phyloP scores from a whole-genome alignment of 345 rosid species.

The Hibiscus syriacus region DNA sequence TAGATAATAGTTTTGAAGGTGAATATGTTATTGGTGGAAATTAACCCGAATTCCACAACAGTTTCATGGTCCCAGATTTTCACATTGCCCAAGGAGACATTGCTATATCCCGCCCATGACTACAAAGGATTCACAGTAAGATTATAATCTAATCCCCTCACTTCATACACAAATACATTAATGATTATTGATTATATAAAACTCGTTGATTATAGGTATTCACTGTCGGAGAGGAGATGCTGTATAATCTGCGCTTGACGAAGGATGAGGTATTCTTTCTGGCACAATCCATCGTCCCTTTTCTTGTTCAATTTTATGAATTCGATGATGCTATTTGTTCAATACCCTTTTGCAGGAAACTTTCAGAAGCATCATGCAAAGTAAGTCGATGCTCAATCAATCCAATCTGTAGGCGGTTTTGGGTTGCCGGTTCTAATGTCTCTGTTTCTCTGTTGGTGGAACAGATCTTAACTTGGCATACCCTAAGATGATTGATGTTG shows the following conservation, averaged over 20 bases:
- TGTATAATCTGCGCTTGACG: slow-evolving; percentile 64
- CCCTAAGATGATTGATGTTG: slow-evolving; percentile 86
- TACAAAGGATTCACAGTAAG: slow-evolving; percentile 83
- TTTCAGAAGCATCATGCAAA: slow-evolving; percentile 71
- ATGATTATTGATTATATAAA: slow-evolving; percentile 9
- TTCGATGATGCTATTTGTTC: neutral
- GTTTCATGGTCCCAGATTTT: slow-evolving; percentile 57
- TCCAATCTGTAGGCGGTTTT: neutral
- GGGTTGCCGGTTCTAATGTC: neutral
- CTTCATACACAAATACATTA: neutral
- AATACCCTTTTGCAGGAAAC: slow-evolving; percentile 49
- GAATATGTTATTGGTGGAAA: too few relatives aligned
- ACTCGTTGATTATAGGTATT: slow-evolving; percentile 48
- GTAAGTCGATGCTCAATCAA: slow-evolving; percentile 34
- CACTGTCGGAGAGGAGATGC: slow-evolving; percentile 87
- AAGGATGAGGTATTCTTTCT: slow-evolving; percentile 58
- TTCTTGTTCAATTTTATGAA: too few relatives aligned
- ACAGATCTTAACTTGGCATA: slow-evolving; percentile 74
- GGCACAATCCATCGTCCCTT: too few relatives aligned
- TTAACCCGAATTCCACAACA: too few relatives aligned
- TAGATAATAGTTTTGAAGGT: too few relatives aligned
- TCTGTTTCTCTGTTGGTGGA: neutral
- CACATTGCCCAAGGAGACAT: slow-evolving; percentile 74
- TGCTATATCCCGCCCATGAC: slow-evolving; percentile 90
- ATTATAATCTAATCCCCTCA: neutral